Base-by-base conservation (phyloP, 2,329 filamentous ascomycete genomes). In the Cladosporium sp. region DNA sequence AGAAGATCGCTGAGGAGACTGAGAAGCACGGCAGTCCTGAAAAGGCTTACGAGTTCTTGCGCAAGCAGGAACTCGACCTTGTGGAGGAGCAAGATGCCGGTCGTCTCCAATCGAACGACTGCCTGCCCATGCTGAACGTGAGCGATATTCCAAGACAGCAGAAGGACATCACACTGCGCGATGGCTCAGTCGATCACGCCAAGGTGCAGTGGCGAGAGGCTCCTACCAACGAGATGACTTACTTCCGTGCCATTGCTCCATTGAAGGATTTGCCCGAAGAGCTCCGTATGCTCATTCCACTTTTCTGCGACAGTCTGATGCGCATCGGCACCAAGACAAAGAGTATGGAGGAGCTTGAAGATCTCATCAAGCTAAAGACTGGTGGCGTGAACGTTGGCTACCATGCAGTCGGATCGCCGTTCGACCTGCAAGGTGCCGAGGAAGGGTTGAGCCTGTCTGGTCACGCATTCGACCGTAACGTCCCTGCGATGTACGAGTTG, bases 321-420 rank as follows among this genome's bases (percentile, higher is more conserved):
- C 90, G 95, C 23, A 85, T 99, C 10, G 95, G 95, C 16, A 99
- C 94, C 2, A 91, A 90, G 72, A 86, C 89, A 67, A 91, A 91
- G 84, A 88, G 89, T 0, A 97, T 97, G 90, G 95, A 97, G 77
- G 89, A 97, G 77, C 86, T 98, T 61, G 95, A 99, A 78, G 95
- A 98, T 74, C 80, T 93, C 64, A 97, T 99, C 77, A 98, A 98
- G 78, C 85, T 98, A 33, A 96, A 96, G 81, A 98, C 95, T 1
- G 95, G 95, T 23, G 95, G 95, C 11, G 86, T 99, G 44, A 91
- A 89, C 2, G 88, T 96, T 18, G 89, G 90, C 1, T 93, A 97
- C 71, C 91, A 96, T 78, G 87, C 90, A n/a, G 88, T 90, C 0
- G 87, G 93, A 0, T 92, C 89, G 2, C 92, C 94, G 0, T 85